These are phyloP conservation scores for Pseudopithomyces chartarum DNA, from an alignment of 2,329 filamentous ascomycete species.

Conservation along the genomic window DNA sequence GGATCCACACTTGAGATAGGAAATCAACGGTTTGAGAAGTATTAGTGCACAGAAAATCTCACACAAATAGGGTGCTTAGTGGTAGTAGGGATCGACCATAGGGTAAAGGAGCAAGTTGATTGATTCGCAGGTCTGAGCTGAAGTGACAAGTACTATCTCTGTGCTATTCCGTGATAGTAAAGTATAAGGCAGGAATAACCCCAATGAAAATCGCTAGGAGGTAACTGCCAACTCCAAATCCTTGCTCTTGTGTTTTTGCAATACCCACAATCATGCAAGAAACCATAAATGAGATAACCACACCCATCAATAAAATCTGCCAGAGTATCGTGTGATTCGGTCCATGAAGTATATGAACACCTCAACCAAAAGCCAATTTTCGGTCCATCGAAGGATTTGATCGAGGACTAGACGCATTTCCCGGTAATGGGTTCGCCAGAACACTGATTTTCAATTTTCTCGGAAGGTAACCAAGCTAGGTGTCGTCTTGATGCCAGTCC, in stretches of 20 bases:
- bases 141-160: no score
- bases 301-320: slow-evolving; percentile 3
- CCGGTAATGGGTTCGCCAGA: background rate
- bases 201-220: slow-evolving; percentile 8
- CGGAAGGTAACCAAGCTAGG: slow-evolving; percentile 10
- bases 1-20: no score
- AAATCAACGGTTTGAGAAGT: no score
- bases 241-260: slow-evolving; percentile 15
- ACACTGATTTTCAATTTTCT: slow-evolving; percentile 12
- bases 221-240: slow-evolving; percentile 11
- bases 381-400: background rate
- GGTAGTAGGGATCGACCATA: no score
- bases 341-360: slow-evolving; percentile 12
- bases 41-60: no score
- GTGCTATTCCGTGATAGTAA: background rate
- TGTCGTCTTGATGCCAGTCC: no score
- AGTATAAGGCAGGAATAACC: slow-evolving; percentile 9
- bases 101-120: no score
- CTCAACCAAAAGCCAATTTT: slow-evolving; percentile 11
- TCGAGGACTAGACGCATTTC: no score
- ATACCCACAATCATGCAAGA: slow-evolving; percentile 10
- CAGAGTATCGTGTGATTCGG: slow-evolving; percentile 11
- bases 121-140: no score
- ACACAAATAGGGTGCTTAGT: no score
- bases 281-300: slow-evolving; percentile 9